Evolutionary conservation across 805 yeast genomes (phyloP), one percentile per base, ranked within the genome.

Genomic region (Lipomyces sp.): DNA sequence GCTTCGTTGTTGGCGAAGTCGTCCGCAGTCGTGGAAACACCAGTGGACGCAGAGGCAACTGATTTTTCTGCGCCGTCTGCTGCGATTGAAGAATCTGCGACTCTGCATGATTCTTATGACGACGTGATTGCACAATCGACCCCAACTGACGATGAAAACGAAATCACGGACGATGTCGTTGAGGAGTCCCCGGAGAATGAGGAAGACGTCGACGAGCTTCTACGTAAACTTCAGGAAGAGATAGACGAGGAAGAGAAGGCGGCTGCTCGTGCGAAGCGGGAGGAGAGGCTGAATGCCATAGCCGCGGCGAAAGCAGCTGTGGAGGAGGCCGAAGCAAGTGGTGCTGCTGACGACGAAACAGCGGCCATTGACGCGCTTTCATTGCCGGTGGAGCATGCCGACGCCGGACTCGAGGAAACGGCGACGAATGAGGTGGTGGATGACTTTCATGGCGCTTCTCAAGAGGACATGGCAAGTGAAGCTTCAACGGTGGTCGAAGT

Each of bases 181-280:
- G 35, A 26, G 3, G 31, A 16, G 4, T 37, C 37, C 39, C n/a
- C 38, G 21, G 45, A 33, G 18, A 19, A 36, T 5, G 63, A 50
- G 18, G 62, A 51, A 32, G 71, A 66, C 51, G 73, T 70, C 7
- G 70, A 74, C 14, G 70, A 65, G 32, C 63, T 70, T 49, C 62
- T 69, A 36, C 33, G 47, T 11, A 28, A 34, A 16, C 39, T 53
- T 14, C 58, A 53, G 44, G 55, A 41, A 13, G 58, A 53, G 21
- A 53, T 53, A 16, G 58, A 53, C 16, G 50, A 50, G 22, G 58
- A 53, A 26, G 58, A 53, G 39, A 34, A 39, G 18, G 44, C 52
- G n/a, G 49, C 39, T 3, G 46, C 41, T 7, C 45, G 47, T 5
- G 58, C 51, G 19, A 45, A 50, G 40, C 34, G 52, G 4, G 49